A percentile compares a stretch with the other conserved stretches of the same genome.
phyloP scores from a whole-genome alignment of 2,329 filamentous ascomycete genomes.

The Xenoacremonium recifei region DNA sequence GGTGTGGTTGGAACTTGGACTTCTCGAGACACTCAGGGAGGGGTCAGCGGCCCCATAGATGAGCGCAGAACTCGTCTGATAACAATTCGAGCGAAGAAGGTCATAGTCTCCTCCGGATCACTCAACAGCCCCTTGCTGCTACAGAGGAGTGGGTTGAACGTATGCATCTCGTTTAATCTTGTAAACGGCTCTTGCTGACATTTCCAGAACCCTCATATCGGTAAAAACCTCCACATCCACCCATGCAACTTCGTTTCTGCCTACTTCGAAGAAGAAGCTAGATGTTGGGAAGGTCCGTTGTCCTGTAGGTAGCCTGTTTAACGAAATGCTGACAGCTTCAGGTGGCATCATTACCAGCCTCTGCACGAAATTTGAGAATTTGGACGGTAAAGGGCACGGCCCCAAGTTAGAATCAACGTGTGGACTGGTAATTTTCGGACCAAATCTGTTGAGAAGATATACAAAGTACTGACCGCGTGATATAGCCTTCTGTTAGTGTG shows the following conservation, averaged over 20 bases:
- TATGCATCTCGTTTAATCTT: constrained; percentile 30
- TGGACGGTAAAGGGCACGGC: constrained; percentile 79
- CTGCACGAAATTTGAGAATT: constrained; percentile 74
- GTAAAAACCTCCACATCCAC: constrained; percentile 78
- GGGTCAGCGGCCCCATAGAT: constrained; percentile 49
- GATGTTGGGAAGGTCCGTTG: too few species aligned
- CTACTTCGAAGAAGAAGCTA: constrained; percentile 67
- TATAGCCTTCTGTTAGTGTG: constrained; percentile 63
- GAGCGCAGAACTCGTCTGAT: constrained; percentile 57
- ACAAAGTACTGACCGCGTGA: constrained; percentile 11
- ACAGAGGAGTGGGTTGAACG: constrained; percentile 72
- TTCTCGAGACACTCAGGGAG: constrained; percentile 63
- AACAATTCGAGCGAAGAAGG: constrained; percentile 73
- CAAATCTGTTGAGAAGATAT: constrained; percentile 1
- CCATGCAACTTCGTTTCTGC: constrained; percentile 62
- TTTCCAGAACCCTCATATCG: constrained; percentile 71
- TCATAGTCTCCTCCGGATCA: constrained; percentile 73
- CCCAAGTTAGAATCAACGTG: constrained; percentile 74
- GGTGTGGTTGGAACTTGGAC: constrained; percentile 77
- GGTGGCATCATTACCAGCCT: constrained; percentile 77
- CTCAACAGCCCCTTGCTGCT: constrained; percentile 77
- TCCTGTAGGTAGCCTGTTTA: too few species aligned
- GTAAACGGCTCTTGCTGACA: constrained; percentile 6
- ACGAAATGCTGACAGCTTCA: too few species aligned
- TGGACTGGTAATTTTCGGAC: constrained; percentile 56